These are phyloP conservation scores for Amesomyces nigricolor DNA, from an alignment of 2,329 filamentous ascomycete genomes.

Conservation along the genomic window DNA sequence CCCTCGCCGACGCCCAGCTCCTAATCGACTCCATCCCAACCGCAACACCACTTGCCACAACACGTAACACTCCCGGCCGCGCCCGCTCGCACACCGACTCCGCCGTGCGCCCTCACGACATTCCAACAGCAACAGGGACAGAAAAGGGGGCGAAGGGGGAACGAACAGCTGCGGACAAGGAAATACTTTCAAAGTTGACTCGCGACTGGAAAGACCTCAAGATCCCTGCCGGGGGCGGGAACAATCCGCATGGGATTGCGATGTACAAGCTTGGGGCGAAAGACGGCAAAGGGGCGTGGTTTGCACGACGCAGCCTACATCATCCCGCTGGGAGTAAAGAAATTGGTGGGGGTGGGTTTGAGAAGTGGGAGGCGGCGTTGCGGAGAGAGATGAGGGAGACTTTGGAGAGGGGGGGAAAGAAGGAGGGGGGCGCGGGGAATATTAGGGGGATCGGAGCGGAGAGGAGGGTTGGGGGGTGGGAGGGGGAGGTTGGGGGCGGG, in stretches of 20 bases:
- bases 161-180: background rate
- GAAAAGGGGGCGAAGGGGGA: background rate
- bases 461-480: slow-evolving; percentile 59
- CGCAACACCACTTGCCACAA: background rate
- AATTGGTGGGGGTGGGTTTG: slow-evolving; percentile 58
- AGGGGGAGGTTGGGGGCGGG: slow-evolving; percentile 49
- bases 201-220: slow-evolving; percentile 87
- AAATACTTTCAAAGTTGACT: slow-evolving; percentile 51
- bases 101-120: slow-evolving; percentile 42
- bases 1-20: slow-evolving; percentile 22
- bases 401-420: slow-evolving; percentile 38
- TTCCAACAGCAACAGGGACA: slow-evolving; percentile 42
- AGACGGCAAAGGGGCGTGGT: slow-evolving; percentile 85
- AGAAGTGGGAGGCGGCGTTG: slow-evolving; percentile 67
- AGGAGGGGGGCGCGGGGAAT: slow-evolving; percentile 64
- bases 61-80: slow-evolving; percentile 35
- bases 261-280: slow-evolving; percentile 75
- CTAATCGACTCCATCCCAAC: slow-evolving; percentile 26
- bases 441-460: slow-evolving; percentile 85
- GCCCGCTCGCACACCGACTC: slow-evolving; percentile 54
- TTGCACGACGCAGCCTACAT: slow-evolving; percentile 78
- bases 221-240: slow-evolving; percentile 50
- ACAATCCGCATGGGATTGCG: slow-evolving; percentile 67
- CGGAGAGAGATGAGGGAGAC: slow-evolving; percentile 75
- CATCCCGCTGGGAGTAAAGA: slow-evolving; percentile 33